phyloP scores from a whole-genome alignment of 2,329 filamentous ascomycete genomes.

The Blastomyces parvus region DNA sequence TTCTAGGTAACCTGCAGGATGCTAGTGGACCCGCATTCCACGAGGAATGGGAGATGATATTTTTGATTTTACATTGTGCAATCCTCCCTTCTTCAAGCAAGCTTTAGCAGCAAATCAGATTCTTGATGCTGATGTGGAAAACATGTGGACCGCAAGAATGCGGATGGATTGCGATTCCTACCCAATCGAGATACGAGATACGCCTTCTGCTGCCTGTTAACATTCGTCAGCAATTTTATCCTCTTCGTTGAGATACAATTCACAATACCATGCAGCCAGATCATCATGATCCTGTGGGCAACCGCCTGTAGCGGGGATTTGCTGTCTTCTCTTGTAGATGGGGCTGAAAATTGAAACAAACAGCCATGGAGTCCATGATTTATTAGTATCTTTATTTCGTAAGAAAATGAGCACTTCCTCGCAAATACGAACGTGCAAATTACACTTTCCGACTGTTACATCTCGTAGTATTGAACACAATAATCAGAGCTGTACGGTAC shows the following conservation, averaged over 20 bases:
- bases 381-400: background rate
- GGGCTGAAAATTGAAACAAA: background rate
- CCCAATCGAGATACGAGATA: background rate
- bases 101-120: background rate
- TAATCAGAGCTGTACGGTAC: too few relatives aligned
- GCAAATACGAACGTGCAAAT: background rate
- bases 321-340: background rate
- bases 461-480: too few relatives aligned
- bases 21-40: background rate
- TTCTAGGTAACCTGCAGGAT: background rate
- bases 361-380: background rate
- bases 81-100: background rate
- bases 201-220: background rate
- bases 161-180: background rate
- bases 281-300: background rate
- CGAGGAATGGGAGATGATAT: background rate
- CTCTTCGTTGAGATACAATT: background rate
- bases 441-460: too few relatives aligned
- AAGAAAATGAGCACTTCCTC: background rate
- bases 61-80: background rate
- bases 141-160: background rate
- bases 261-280: too few relatives aligned
- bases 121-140: background rate
- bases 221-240: background rate
- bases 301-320: background rate